A percentile compares a stretch with the other conserved stretches of the same genome.
phyloP scores from a whole-genome alignment of 2,329 filamentous ascomycete species.

The Epichloe sp. region DNA sequence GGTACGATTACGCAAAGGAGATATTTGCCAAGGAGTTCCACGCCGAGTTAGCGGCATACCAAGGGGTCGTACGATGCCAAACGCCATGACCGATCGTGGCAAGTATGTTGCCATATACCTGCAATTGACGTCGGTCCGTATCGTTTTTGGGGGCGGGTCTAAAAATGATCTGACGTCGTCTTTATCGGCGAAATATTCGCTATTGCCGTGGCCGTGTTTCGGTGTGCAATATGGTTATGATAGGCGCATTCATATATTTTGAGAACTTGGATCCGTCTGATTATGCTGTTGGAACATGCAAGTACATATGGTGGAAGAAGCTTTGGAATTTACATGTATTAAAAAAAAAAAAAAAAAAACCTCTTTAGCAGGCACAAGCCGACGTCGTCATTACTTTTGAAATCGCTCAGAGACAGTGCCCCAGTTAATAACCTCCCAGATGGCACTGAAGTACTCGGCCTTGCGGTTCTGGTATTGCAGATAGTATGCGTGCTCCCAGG shows the following conservation, averaged over 20 bases:
- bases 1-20: constrained; percentile 18
- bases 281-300: no score
- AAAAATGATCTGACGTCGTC: no score
- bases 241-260: no score
- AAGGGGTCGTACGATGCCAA: constrained; percentile 18
- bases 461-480: constrained; percentile 95
- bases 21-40: constrained; percentile 15
- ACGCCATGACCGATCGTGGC: constrained; percentile 2
- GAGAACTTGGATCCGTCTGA: no score
- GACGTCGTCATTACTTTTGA: constrained; percentile 26
- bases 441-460: constrained; percentile 85
- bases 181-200: no score
- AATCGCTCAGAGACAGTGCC: constrained; percentile 74
- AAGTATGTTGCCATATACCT: no score
- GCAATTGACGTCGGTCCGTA: no score
- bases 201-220: no score
- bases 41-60: constrained; percentile 17
- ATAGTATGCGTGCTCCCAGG: constrained; percentile 95
- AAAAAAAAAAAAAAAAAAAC: background rate
- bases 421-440: constrained; percentile 97
- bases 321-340: constrained; percentile 4
- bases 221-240: no score
- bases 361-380: background rate
- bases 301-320: background rate
- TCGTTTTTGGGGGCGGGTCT: no score